Evolutionary conservation across 768 basidiomycete genomes (phyloP).

Genomic region (Suillus cothurnatus): DNA sequence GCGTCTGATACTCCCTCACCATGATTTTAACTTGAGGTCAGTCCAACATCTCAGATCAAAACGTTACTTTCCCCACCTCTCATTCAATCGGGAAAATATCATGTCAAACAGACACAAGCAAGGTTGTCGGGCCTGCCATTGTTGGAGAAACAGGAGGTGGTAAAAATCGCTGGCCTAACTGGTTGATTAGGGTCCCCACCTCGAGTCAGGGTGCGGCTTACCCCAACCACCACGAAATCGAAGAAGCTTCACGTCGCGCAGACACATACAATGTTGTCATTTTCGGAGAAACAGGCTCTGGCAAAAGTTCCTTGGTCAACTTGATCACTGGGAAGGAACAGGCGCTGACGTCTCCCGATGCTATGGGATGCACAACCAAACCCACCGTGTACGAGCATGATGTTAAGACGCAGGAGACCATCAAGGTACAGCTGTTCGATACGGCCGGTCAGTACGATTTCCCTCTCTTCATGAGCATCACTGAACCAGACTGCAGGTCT

Average conservation of each 20-base stretch:
- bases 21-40: neutral
- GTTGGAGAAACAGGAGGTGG: conserved; percentile 30
- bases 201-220: too few species aligned
- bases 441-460: neutral
- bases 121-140: conserved; percentile 21
- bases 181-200: too few species aligned
- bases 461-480: neutral
- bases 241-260: neutral
- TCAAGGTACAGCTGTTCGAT: neutral
- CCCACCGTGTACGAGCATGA: conserved; percentile 8
- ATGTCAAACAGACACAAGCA: conserved; percentile 12
- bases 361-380: conserved; percentile 24
- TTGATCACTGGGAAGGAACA: conserved; percentile 27
- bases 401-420: neutral
- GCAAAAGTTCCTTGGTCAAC: conserved; percentile 34
- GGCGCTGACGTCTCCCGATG: conserved; percentile 25
- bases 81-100: neutral
- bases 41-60: neutral
- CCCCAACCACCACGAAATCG: neutral
- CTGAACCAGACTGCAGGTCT: neutral
- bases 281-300: conserved; percentile 28
- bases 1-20: neutral
- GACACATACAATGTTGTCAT: conserved; percentile 27
- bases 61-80: neutral
- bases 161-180: conserved; percentile 20